Conservation (phyloP, 1,284 basidiomycete genomes). For the Irpex lacteus region DNA sequence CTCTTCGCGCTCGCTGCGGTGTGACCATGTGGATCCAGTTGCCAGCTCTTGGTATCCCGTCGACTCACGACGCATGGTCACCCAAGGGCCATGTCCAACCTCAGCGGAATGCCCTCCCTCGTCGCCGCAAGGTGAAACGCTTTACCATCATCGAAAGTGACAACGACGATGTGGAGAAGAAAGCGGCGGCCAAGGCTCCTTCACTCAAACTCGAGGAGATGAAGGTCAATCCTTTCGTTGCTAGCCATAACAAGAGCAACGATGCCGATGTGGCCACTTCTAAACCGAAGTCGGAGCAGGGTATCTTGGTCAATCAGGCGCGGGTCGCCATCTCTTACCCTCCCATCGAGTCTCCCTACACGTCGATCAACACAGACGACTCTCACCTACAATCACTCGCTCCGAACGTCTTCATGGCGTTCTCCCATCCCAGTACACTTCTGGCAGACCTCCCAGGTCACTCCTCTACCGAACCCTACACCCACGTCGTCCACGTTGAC, state of each 20-base stretch:
- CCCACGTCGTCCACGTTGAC: conserved; percentile 27
- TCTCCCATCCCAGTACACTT: conserved; percentile 12
- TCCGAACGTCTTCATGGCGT: conserved; percentile 25
- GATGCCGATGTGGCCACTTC: neutral
- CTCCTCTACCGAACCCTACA: conserved; percentile 20
- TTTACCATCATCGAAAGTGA: conserved; percentile 14
- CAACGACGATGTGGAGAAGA: conserved; percentile 6
- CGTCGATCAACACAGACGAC: conserved; percentile 16
- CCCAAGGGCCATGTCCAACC: conserved; percentile 26
- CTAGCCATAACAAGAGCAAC: conserved; percentile 12
- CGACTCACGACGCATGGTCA: conserved; percentile 18
- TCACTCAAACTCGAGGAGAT: conserved; percentile 1
- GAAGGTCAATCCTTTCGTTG: conserved; percentile 17
- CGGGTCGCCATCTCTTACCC: neutral
- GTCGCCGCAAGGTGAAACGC: conserved; percentile 25
- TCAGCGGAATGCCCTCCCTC: conserved; percentile 27
- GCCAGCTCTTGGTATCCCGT: conserved; percentile 17
- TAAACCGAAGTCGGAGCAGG: neutral
- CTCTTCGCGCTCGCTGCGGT: conserved; percentile 24
- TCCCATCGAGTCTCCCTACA: neutral
- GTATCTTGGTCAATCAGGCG: neutral
- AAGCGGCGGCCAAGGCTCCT: neutral
- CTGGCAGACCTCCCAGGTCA: conserved; percentile 4
- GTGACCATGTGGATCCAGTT: conserved; percentile 22
- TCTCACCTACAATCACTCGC: conserved; percentile 24